phyloP scores from a whole-genome alignment of 345 rosid species.

The Cardamine resedifolia region DNA sequence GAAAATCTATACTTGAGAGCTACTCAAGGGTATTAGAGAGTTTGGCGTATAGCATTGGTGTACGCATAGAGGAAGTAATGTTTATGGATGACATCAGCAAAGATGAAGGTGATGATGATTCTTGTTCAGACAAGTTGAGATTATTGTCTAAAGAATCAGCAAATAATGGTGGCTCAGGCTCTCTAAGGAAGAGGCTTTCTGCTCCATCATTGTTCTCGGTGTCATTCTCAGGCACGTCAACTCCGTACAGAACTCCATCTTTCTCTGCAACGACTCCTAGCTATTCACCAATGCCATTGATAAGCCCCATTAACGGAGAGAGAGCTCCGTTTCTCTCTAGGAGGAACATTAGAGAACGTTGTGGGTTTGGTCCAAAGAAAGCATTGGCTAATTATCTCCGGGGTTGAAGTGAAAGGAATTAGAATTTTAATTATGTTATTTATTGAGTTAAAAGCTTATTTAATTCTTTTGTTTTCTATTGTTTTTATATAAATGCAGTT shows the following conservation, averaged over 20 bases:
- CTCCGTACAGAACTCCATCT: slow-evolving; percentile 66
- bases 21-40: slow-evolving; percentile 94
- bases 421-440: neutral
- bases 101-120: slow-evolving; percentile 41
- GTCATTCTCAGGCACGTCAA: slow-evolving; percentile 47
- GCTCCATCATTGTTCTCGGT: slow-evolving; percentile 57
- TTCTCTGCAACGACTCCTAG: slow-evolving; percentile 55
- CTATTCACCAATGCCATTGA: slow-evolving; percentile 60
- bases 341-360: slow-evolving; percentile 59
- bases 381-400: slow-evolving; percentile 78
- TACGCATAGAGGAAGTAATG: slow-evolving; percentile 83
- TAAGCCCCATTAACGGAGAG: slow-evolving; percentile 57
- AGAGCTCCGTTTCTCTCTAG: slow-evolving; percentile 67
- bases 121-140: slow-evolving; percentile 39
- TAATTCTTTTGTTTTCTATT: neutral
- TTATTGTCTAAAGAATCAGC: slow-evolving; percentile 42
- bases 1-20: slow-evolving; percentile 94
- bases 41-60: slow-evolving; percentile 79
- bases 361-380: slow-evolving; percentile 85
- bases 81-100: slow-evolving; percentile 84
- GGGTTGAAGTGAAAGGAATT: slow-evolving; percentile 24
- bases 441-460: neutral
- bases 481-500: neutral
- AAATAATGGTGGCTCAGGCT: slow-evolving; percentile 49
- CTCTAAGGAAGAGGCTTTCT: slow-evolving; percentile 58